A percentile compares a stretch with the other conserved stretches of the same genome.
Conservation (phyloP, 2,329 filamentous ascomycete species). For the Beauveria sp. region DNA sequence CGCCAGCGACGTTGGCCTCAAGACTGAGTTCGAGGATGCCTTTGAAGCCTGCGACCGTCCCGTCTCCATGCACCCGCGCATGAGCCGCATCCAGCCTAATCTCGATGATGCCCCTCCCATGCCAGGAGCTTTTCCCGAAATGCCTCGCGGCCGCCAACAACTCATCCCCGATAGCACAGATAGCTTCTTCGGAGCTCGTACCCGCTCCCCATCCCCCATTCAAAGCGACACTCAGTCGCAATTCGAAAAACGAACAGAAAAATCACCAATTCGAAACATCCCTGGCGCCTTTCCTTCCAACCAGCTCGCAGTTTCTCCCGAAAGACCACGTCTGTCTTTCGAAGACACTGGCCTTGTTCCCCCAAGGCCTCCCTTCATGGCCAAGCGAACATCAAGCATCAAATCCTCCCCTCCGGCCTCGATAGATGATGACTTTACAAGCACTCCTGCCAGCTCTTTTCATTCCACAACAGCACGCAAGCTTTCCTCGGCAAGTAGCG, state of each 20-base stretch:
- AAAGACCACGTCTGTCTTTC: constrained; percentile 37
- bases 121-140: constrained; percentile 32
- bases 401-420: constrained; percentile 51
- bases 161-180: constrained; percentile 31
- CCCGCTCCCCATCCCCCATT: constrained; percentile 50
- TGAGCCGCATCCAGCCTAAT: constrained; percentile 55
- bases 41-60: constrained; percentile 48
- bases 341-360: constrained; percentile 46
- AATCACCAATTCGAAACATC: constrained; percentile 26
- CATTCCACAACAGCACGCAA: constrained; percentile 67
- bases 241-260: constrained; percentile 20
- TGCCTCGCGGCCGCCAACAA: constrained; percentile 33
- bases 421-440: constrained; percentile 61
- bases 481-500: constrained; percentile 61
- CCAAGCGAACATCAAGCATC: constrained; percentile 50
- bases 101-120: constrained; percentile 41
- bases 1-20: constrained; percentile 35
- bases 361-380: constrained; percentile 37
- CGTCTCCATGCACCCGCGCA: constrained; percentile 65
- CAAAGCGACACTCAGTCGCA: constrained; percentile 30
- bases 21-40: constrained; percentile 51
- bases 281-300: constrained; percentile 25
- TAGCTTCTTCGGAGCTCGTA: constrained; percentile 45
- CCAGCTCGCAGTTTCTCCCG: constrained; percentile 32
- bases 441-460: constrained; percentile 44